Evolutionary conservation across 768 basidiomycete genomes (phyloP), one percentile per base, ranked within the genome.

Genomic region (Daedaleopsis sinensis): DNA sequence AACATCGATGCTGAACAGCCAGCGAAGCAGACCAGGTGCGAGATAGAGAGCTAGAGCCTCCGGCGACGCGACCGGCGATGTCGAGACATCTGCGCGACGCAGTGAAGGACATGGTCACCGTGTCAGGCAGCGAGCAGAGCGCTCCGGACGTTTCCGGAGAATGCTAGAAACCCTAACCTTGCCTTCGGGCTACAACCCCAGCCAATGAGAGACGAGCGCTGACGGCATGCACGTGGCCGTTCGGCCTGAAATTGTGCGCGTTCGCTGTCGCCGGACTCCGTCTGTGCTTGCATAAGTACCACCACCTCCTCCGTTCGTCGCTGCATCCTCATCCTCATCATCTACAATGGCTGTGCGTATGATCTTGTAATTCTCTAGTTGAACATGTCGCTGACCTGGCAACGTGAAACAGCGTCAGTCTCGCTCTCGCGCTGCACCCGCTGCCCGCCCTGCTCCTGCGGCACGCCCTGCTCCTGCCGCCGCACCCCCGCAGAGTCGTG

Each of bases 361-460:
- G 53, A 53, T 16, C 36, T 12, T 52, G 56, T 18, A 37, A 37
- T 47, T 50, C 16, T 21, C 42, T 44, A 38, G 36, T 48, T 19
- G 10, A 18, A 46, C 15, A n/a, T 16, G 3, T 8, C 15, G 39
- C 8, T 51, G 12, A 54, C 38, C 58, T 32, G 39, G 39, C 18
- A 13, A 23, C 42, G 23, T n/a, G 48, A 7, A 54, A 21, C 54
- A 93, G 92, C 91, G 91, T 73, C 83, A 84, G 77, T 92, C 91
- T 47, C 90, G 91, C 70, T 84, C 85, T 68, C 88, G 61, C 23
- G 47, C 89, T 71, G 84, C 90, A 58, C 79, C 88, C 57, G 80
- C 83, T 42, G 61, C 80, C 8, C 74, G 72, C 37, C 52, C 72
- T 44, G 78, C 82, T 60, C 77, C 84, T 53, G 68, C 89, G 23